Base-by-base conservation (phyloP, 345 rosid species). In the Crucihimalaya himalaica region DNA sequence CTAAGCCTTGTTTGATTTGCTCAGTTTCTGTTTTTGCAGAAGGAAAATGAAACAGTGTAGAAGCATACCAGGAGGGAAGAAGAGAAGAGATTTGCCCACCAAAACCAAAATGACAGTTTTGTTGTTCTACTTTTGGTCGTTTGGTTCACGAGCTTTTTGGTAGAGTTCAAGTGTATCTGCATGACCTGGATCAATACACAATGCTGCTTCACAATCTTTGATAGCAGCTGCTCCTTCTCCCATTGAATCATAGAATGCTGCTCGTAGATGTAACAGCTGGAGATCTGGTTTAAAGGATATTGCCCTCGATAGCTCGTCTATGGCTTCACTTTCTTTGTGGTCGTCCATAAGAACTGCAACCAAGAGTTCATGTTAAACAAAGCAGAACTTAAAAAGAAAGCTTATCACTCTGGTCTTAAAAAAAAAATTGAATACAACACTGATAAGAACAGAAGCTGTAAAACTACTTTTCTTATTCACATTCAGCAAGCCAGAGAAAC, bases 181-280 rank as follows among this genome's bases (percentile, higher is more conserved):
- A 31, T 88, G 93, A 65, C 52, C 55, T 16, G 93, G 90, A 58
- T 96, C 98, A 56, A 92, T 87, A 70, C 98, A 87, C 18, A 96
- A 88, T 20, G 98, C 99, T 64, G 99, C 99, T 85, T 90, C 97
- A 66, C 96, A 92, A 72, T 96, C 99, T 82, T 86, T 84, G 14
- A 85, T 6, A 1, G 97, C 79, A 28, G 84, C 81, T 12, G 69
- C 47, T 60, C 70, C 62, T 76, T 88, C 85, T 28, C 96, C 90
- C 84, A 86, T 86, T 2, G 98, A 92, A 61, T 92, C 98, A 8
- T 86, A 84, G 78, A 92, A 96, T 55, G 98, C 96, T 48, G 99
- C 97, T 76, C 92, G 83, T 74, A 92, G 92, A 88, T 90, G 96
- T 28, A 96, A 83, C 43, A 96, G 86, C 80, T 90, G 99, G 20